These are phyloP conservation scores for Fistulifera solaris DNA, from an alignment of 108 stramenopile species.

Conservation along the genomic window DNA sequence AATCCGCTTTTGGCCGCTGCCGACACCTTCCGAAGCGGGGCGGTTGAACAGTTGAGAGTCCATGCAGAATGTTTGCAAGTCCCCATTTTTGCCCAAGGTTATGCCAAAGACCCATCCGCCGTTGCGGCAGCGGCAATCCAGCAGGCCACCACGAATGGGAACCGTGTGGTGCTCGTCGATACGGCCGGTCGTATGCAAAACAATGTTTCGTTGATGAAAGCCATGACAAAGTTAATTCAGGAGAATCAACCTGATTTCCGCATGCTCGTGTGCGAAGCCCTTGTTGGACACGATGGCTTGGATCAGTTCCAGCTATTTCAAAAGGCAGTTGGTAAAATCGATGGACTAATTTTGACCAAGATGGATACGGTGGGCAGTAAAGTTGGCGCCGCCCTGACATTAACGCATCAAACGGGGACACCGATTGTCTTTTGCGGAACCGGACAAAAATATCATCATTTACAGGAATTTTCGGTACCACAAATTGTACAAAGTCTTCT, in stretches of 20 bases:
- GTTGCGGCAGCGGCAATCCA: constrained; percentile 87
- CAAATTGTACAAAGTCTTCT: constrained; percentile 76
- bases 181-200: constrained; percentile 98
- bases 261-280: constrained; percentile 93
- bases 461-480: constrained; percentile 78
- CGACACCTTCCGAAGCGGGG: constrained; percentile 97
- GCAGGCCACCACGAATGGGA: constrained; percentile 58
- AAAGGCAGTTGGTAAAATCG: constrained; percentile 81
- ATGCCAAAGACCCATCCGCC: constrained; percentile 86
- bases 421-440: constrained; percentile 95
- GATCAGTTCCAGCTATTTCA: constrained; percentile 94
- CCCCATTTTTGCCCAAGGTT: constrained; percentile 89
- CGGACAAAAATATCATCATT: constrained; percentile 97
- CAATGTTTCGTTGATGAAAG: constrained; percentile 93
- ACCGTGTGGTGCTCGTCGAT: constrained; percentile 94
- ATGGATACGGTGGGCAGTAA: constrained; percentile 98
- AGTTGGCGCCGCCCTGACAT: constrained; percentile 92
- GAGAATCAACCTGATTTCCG: constrained; percentile 89
- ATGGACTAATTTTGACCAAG: constrained; percentile 95
- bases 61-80: constrained; percentile 87
- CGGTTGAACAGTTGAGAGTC: constrained; percentile 92
- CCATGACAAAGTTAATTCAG: constrained; percentile 82
- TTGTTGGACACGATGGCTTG: constrained; percentile 96
- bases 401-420: constrained; percentile 92
- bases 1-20: constrained; percentile 86